A percentile compares a stretch with the other conserved stretches of the same genome.
Evolutionary conservation across 805 yeast species (phyloP).

Genomic region (Kluyveromyces aestuarii): DNA sequence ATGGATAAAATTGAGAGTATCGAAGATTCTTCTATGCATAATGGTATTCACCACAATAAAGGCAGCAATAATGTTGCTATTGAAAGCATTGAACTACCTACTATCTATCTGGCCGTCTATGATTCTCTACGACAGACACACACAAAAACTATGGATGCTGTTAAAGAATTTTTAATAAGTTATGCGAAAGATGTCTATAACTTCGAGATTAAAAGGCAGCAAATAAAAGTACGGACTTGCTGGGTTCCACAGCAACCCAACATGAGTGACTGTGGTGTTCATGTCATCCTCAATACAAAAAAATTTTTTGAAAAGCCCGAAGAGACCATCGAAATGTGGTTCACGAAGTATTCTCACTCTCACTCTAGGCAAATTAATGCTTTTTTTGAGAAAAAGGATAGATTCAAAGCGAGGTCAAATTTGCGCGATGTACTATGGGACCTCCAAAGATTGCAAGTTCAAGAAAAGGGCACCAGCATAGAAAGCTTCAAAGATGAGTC

Average conservation of each 20-base stretch:
- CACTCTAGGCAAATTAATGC: constrained; percentile 15
- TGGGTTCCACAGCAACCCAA: constrained; percentile 78
- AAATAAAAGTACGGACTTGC: constrained; percentile 41
- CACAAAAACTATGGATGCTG: constrained; percentile 45
- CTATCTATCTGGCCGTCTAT: constrained; percentile 44
- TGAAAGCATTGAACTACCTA: constrained; percentile 8
- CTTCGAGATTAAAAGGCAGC: constrained; percentile 36
- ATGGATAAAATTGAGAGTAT: not conserved
- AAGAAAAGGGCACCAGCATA: not conserved
- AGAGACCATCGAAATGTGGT: constrained; percentile 44
- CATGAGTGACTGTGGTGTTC: constrained; percentile 91
- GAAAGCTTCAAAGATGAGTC: not conserved
- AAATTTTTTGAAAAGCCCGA: constrained; percentile 45
- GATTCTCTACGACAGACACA: constrained; percentile 62
- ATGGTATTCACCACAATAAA: not conserved
- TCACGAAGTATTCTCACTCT: constrained; percentile 14
- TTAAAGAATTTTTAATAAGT: constrained; percentile 49
- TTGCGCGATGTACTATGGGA: constrained; percentile 17
- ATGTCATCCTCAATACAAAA: constrained; percentile 65
- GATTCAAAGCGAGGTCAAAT: constrained; percentile 19
- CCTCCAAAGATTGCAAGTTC: constrained; percentile 16
- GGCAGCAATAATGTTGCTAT: not conserved
- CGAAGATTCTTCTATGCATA: not conserved
- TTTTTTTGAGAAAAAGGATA: constrained; percentile 20
- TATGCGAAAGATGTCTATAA: constrained; percentile 61